phyloP scores from a whole-genome alignment of 352 stramenopile genomes.

The Pythium guiyangense region DNA sequence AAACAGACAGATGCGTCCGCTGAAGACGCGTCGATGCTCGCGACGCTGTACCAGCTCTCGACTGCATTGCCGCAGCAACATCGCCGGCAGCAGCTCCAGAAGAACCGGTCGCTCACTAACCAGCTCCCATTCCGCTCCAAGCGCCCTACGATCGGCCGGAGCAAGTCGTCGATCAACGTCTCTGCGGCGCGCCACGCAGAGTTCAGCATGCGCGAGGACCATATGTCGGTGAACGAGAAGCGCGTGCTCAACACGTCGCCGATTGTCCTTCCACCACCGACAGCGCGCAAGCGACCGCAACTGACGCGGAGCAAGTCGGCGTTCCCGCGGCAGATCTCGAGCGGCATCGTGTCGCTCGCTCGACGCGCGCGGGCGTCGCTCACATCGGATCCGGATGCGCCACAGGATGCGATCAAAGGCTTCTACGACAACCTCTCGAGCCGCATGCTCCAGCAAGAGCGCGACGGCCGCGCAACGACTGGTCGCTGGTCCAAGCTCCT shows the following conservation, averaged over 20 bases:
- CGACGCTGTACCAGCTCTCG: constrained; percentile 32
- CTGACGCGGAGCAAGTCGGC: constrained; percentile 25
- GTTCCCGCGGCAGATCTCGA: constrained; percentile 11
- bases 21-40: too few relatives aligned
- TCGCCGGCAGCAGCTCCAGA: constrained; percentile 7
- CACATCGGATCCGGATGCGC: constrained; percentile 7
- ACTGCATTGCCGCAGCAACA: constrained; percentile 8
- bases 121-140: not conserved
- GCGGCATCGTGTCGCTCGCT: constrained; percentile 8
- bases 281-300: constrained; percentile 1
- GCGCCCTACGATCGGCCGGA: constrained; percentile 19
- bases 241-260: constrained; percentile 9
- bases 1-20: not conserved
- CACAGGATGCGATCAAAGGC: constrained; percentile 38
- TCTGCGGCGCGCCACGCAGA: constrained; percentile 22
- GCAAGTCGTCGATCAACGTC: constrained; percentile 42
- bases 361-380: too few relatives aligned
- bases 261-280: constrained; percentile 2
- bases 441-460: constrained; percentile 9
- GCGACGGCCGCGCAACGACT: constrained; percentile 13
- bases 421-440: constrained; percentile 45
- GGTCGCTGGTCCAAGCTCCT: too few relatives aligned
- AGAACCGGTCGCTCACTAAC: not conserved
- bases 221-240: constrained; percentile 15
- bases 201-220: constrained; percentile 14